A percentile compares a stretch with the other conserved stretches of the same genome.
Conservation (phyloP, 345 rosid genomes). For the Theobroma cacao region DNA sequence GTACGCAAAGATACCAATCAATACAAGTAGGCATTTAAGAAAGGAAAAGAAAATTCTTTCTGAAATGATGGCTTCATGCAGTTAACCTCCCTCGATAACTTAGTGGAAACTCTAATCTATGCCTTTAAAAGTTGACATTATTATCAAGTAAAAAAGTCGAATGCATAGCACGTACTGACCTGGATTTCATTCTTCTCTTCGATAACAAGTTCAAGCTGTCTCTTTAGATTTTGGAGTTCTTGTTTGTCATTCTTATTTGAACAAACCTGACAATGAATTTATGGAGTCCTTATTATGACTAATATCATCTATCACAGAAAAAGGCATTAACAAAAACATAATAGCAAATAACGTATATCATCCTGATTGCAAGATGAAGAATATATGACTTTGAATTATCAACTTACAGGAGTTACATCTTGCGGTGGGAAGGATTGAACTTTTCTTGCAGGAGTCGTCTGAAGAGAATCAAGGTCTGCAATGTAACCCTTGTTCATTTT, state of each 20-base stretch:
- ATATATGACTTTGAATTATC: conserved; percentile 9
- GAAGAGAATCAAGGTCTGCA: conserved; percentile 79
- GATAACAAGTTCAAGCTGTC: conserved; percentile 48
- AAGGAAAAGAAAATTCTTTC: background rate
- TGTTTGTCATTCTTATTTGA: conserved; percentile 28
- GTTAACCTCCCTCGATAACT: background rate
- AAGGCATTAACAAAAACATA: background rate
- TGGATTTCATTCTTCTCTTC: conserved; percentile 61
- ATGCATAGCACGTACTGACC: conserved; percentile 42
- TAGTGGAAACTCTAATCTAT: background rate
- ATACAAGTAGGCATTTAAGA: background rate
- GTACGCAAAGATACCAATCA: background rate
- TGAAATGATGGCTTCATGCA: background rate
- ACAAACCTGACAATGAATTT: conserved; percentile 33
- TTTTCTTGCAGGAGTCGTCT: conserved; percentile 71
- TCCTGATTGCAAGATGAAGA: background rate
- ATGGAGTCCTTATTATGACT: background rate
- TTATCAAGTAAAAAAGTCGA: background rate
- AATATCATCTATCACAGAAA: background rate
- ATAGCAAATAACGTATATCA: background rate
- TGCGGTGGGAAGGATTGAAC: conserved; percentile 54
- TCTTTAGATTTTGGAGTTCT: conserved; percentile 61
- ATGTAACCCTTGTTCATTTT: conserved; percentile 85
- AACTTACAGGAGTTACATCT: conserved; percentile 59
- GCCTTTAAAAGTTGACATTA: background rate